Evolutionary conservation across 1,284 basidiomycete species (phyloP), one percentile per base, ranked within the genome.

Genomic region (Pterulicium gracile): DNA sequence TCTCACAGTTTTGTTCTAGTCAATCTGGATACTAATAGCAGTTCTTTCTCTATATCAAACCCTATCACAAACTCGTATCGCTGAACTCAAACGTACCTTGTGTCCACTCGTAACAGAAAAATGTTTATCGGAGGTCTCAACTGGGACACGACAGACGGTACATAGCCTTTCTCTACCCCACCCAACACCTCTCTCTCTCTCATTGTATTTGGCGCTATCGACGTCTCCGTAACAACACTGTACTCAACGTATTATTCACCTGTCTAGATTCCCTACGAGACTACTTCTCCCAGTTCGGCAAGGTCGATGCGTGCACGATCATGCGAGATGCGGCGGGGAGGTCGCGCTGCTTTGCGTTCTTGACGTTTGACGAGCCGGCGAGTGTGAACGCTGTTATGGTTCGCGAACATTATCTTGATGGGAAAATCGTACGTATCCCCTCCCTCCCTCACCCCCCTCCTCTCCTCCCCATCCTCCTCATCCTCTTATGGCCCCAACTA

Each of bases 81-180:
- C 49, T 32, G 17, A 45, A 52, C 52, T 35, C 46, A 50, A 58
- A 55, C 53, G 64, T 61, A 67, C 65, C 57, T 56, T 48, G 55
- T 58, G 48, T 47, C 48, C 51, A 44, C 53, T 51, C 41, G 60
- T 56, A 64, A 65, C 75, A 95, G 93, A 66, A 97, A 97, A 75
- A 96, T 94, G 91, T 96, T 96, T 63, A 88, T 96, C 58, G 92
- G 92, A 54, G 92, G 93, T 53, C 72, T 96, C 49, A 94, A 95
- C 69, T 96, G 93, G 92, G 92, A 96, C 64, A 96, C 92, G 54
- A 92, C 88, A 58, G 93, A 96, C 70, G 91, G 92, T 80, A 77
- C 58, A 70, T 75, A 64, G 48, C 56, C 59, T 54, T 61, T 57
- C 51, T 57, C 57, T 61, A 58, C 55, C 55, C 56, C 54, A 61